A percentile compares a stretch with the other conserved stretches of the same genome.
Evolutionary conservation across 768 basidiomycete genomes (phyloP).

Genomic region (Tremella fuciformis): DNA sequence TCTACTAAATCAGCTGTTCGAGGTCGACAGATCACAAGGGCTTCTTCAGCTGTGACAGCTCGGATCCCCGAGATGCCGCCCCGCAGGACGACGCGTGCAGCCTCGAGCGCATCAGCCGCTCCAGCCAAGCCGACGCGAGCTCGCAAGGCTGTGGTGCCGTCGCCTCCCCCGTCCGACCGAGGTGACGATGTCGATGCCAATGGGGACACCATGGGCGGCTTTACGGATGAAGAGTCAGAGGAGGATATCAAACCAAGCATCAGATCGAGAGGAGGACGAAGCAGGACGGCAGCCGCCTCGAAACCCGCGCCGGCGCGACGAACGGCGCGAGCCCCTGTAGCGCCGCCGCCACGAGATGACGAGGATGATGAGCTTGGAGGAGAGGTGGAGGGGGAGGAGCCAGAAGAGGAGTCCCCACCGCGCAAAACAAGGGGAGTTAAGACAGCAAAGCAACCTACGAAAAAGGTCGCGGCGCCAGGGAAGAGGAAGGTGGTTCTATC

Average conservation of each 20-base stretch:
- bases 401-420: neutral
- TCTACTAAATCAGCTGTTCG: no score
- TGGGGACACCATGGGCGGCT: no score
- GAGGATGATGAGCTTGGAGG: neutral
- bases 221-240: slow-evolving; percentile 1
- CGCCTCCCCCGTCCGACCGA: slow-evolving; percentile 5
- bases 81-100: neutral
- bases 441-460: neutral
- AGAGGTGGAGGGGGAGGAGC: neutral
- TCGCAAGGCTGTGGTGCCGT: slow-evolving; percentile 4
- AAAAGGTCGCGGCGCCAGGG: neutral
- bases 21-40: no score
- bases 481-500: slow-evolving; percentile 2
- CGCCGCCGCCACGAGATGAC: neutral
- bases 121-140: neutral
- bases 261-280: neutral
- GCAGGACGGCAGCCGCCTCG: neutral
- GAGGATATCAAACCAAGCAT: neutral
- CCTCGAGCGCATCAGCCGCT: slow-evolving; percentile 3
- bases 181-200: neutral
- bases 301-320: neutral
- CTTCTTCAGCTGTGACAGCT: no score
- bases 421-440: neutral
- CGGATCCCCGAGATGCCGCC: slow-evolving; percentile 2
- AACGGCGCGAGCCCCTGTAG: neutral